Conservation (phyloP, 306 rosid species). For the Prunus mira region DNA sequence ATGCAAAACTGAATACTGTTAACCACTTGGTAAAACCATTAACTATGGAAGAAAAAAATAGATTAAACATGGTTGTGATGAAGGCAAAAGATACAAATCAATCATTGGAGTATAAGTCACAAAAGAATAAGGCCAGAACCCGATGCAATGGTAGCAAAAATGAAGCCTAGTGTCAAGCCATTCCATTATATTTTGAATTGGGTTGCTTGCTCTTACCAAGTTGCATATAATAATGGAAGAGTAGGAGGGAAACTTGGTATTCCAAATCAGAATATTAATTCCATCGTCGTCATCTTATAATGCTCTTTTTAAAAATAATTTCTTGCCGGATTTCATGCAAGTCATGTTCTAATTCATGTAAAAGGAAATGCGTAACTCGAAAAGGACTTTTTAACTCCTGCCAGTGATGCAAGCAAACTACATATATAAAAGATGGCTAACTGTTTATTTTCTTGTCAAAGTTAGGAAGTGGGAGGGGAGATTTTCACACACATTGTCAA, state of each 20-base stretch:
- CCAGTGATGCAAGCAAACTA: no score
- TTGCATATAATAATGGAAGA: background rate
- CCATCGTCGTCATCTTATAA: background rate
- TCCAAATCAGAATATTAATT: background rate
- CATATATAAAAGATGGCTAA: background rate
- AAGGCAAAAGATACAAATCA: background rate
- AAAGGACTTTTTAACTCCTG: background rate
- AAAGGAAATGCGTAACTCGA: no score
- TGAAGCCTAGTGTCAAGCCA: background rate
- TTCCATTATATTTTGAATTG: constrained; percentile 9
- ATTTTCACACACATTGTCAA: no score
- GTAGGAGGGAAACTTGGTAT: background rate
- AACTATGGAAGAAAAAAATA: background rate
- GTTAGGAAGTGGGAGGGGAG: no score
- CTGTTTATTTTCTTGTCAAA: no score
- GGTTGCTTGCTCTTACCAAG: background rate
- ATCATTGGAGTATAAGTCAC: background rate
- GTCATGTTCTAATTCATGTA: no score
- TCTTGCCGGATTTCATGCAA: no score
- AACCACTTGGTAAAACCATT: background rate
- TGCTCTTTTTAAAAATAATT: no score
- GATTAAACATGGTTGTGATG: background rate
- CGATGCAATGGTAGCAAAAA: background rate
- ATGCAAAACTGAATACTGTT: background rate
- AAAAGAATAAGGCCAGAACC: background rate